A percentile compares a stretch with the other conserved stretches of the same genome.
Conservation (phyloP, 768 basidiomycete genomes). For the Russula griseocarnosa region DNA sequence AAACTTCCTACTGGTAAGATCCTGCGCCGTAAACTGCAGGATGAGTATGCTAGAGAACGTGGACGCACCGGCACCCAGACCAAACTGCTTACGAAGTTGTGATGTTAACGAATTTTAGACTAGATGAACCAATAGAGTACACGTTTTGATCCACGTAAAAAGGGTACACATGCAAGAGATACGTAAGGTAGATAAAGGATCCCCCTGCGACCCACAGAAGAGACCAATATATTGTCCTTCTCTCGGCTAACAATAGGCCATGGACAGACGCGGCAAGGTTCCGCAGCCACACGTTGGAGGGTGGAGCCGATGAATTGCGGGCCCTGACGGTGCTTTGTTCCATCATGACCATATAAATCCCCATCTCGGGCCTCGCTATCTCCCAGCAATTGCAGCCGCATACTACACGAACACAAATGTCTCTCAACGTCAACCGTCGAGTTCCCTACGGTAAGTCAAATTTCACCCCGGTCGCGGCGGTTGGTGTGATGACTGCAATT, state of each 20-base stretch:
- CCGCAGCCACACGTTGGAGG: not conserved
- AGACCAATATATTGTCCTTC: not conserved
- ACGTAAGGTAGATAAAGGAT: slow-evolving; percentile 3
- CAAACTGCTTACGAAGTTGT: slow-evolving; percentile 6
- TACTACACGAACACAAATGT: not conserved
- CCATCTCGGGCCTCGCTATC: not conserved
- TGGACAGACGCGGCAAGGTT: not conserved
- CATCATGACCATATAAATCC: not conserved
- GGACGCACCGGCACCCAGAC: not conserved
- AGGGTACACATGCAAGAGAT: not conserved
- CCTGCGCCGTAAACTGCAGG: slow-evolving; percentile 57
- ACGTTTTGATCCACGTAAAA: not conserved
- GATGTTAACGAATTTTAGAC: not conserved
- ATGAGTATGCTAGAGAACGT: slow-evolving; percentile 31
- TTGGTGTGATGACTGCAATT: not conserved
- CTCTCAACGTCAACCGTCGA: slow-evolving; percentile 13
- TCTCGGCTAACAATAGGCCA: not conserved
- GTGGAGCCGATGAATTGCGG: not conserved
- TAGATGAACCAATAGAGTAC: not conserved
- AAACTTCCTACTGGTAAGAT: slow-evolving; percentile 74
- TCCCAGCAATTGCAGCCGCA: not conserved
- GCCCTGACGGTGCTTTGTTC: not conserved
- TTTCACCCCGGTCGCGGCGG: too few species aligned
- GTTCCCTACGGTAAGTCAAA: slow-evolving; percentile 22
- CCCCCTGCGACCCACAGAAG: not conserved